A percentile compares a stretch with the other conserved stretches of the same genome.
Conservation (phyloP, 768 basidiomycete genomes). For the Lentinus brumalis region DNA sequence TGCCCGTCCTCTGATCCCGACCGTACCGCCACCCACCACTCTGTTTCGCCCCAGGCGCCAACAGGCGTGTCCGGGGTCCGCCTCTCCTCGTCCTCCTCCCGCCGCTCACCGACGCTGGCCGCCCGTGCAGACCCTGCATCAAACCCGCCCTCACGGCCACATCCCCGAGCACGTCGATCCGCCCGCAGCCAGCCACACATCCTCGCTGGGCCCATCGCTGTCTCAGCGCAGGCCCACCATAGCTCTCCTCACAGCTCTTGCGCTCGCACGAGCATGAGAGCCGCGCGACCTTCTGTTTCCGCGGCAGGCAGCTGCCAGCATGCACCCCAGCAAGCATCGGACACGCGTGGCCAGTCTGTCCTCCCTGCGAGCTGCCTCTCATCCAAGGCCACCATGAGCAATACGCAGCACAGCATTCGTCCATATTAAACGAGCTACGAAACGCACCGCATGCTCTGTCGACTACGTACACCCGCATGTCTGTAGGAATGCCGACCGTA, state of each 20-base stretch:
- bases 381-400: no score
- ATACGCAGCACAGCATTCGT: no score
- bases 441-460: no score
- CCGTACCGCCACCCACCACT: slow-evolving; percentile 16
- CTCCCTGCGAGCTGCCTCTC: no score
- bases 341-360: no score
- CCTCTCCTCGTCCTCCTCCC: no score
- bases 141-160: slow-evolving; percentile 3
- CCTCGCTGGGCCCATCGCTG: not conserved
- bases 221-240: no score
- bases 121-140: not conserved
- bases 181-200: not conserved
- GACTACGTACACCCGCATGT: no score
- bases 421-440: no score
- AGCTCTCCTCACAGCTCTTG: not conserved
- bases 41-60: slow-evolving; percentile 7
- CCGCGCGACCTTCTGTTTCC: not conserved
- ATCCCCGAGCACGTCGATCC: not conserved
- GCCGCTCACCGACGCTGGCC: no score
- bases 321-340: no score
- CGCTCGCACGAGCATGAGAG: not conserved
- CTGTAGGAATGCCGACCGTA: not conserved
- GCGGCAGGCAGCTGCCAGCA: no score
- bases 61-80: slow-evolving; percentile 12
- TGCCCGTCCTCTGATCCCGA: slow-evolving; percentile 10